Evolutionary conservation across 257 asterid genomes (phyloP).

Genomic region (Solanum rostratum): DNA sequence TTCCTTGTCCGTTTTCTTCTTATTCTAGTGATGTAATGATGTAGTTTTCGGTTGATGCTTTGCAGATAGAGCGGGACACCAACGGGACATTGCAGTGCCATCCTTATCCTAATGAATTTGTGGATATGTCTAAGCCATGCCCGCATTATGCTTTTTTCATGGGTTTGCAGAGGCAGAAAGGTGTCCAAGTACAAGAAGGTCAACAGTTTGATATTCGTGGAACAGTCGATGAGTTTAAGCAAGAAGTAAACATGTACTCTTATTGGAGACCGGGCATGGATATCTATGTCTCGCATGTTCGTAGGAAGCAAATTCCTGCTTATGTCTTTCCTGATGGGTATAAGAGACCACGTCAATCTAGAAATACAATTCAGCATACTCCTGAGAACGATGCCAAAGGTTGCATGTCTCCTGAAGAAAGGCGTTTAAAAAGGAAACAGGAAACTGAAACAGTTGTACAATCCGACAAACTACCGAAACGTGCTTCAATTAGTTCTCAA

Average conservation of each 20-base stretch:
- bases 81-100: constrained; percentile 28
- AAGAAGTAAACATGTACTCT: constrained; percentile 14
- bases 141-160: constrained; percentile 19
- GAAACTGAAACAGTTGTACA: not conserved
- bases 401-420: constrained; percentile 1
- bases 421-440: constrained; percentile 3
- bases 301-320: constrained; percentile 16
- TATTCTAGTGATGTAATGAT: not conserved
- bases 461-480: not conserved
- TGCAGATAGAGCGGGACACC: constrained; percentile 27
- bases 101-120: constrained; percentile 24
- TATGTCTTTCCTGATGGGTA: constrained; percentile 27
- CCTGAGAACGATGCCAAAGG: not conserved
- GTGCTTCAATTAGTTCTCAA: not conserved
- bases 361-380: not conserved
- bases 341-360: constrained; percentile 4
- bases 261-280: constrained; percentile 29
- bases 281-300: constrained; percentile 25
- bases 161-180: constrained; percentile 28
- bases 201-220: constrained; percentile 29
- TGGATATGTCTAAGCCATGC: constrained; percentile 15
- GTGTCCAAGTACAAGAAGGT: constrained; percentile 15
- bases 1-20: not conserved
- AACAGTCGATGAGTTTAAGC: constrained; percentile 28
- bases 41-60: not conserved